Conservation (phyloP, 352 stramenopile genomes). For the Phytophthora meadii region DNA sequence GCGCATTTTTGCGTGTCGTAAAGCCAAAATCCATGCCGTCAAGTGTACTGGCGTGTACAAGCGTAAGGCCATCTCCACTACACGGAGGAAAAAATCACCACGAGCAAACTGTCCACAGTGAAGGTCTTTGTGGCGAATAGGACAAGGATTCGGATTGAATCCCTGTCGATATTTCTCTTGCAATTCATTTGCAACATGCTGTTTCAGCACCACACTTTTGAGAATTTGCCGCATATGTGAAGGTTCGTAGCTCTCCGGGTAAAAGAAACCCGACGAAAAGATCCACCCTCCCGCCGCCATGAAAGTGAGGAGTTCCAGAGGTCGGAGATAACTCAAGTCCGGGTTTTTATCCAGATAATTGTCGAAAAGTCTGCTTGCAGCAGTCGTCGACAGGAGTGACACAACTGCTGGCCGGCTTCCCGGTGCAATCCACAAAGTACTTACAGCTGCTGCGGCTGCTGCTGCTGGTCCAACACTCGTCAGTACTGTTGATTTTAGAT, state of each 20-base stretch:
- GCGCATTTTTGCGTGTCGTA: conserved; percentile 7
- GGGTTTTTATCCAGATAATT: conserved; percentile 5
- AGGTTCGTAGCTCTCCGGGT: conserved; percentile 20
- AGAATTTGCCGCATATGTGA: conserved; percentile 27
- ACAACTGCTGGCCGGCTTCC: conserved; percentile 11
- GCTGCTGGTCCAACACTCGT: conserved; percentile 3
- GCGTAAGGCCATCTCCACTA: conserved; percentile 10
- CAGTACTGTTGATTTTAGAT: neutral
- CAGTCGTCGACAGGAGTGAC: conserved; percentile 13
- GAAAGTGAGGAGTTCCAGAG: conserved; percentile 16
- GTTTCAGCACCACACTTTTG: conserved; percentile 12
- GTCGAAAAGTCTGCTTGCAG: conserved; percentile 13
- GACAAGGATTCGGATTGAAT: conserved; percentile 20
- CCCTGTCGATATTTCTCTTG: conserved; percentile 14
- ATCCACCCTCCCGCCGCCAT: conserved; percentile 22
- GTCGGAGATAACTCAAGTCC: conserved; percentile 6
- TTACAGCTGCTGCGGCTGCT: conserved; percentile 9
- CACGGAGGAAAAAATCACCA: conserved; percentile 12
- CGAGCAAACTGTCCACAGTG: conserved; percentile 11
- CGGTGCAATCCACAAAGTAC: conserved; percentile 8
- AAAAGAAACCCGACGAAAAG: conserved; percentile 21
- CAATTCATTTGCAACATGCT: conserved; percentile 2
- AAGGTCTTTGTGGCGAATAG: conserved; percentile 7
- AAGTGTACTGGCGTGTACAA: conserved; percentile 19
- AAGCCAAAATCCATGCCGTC: conserved; percentile 13